These are phyloP conservation scores for Pestalotiopsis sp. DNA, from an alignment of 2,329 filamentous ascomycete species.

Conservation along the genomic window DNA sequence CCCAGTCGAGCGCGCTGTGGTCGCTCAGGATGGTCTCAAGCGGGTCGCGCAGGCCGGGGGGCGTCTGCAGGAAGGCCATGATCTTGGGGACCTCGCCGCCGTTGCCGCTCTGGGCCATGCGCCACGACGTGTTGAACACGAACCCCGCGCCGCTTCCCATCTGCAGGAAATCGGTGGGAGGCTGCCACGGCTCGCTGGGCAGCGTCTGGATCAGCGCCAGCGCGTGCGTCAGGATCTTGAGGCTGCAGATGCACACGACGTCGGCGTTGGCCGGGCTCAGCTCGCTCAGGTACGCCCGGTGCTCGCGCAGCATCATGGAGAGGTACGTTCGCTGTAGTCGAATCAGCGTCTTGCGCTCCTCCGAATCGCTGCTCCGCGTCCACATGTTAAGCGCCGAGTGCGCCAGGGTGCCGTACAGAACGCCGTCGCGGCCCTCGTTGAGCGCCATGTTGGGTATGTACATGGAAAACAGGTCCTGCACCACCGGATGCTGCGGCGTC, in stretches of 20 bases:
- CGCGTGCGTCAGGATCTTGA: conserved; percentile 37
- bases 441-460: conserved; percentile 35
- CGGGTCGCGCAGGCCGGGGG: conserved; percentile 31
- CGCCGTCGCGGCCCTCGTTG: conserved; percentile 29
- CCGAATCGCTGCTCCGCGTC: conserved; percentile 24
- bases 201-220: conserved; percentile 40
- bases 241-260: conserved; percentile 35
- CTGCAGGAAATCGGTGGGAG: conserved; percentile 37
- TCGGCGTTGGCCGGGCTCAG: conserved; percentile 32
- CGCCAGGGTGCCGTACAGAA: conserved; percentile 36
- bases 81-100: conserved; percentile 21
- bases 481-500: conserved; percentile 17
- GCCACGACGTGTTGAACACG: conserved; percentile 31
- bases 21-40: conserved; percentile 30
- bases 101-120: conserved; percentile 19
- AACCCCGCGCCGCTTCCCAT: conserved; percentile 36
- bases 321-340: conserved; percentile 38
- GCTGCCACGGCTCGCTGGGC: conserved; percentile 36
- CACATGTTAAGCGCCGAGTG: conserved; percentile 39
- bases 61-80: conserved; percentile 26
- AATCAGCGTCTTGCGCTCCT: conserved; percentile 29
- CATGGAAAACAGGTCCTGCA: conserved; percentile 29
- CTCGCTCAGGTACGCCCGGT: conserved; percentile 35
- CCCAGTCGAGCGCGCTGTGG: conserved; percentile 32
- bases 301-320: conserved; percentile 36